Conservation (phyloP, 805 yeast genomes). For the Pichia exigua region DNA sequence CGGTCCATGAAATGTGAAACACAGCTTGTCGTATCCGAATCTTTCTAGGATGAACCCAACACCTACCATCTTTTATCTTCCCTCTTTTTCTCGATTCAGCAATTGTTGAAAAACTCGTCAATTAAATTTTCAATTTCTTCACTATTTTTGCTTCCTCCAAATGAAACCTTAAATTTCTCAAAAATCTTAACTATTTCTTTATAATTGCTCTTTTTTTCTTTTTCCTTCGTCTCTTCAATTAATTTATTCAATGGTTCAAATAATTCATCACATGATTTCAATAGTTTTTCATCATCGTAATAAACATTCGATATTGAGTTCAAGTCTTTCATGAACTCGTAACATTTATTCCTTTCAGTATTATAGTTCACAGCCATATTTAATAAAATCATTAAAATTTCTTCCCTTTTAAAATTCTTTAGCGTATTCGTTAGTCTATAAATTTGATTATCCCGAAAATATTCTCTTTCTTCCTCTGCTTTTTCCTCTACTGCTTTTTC, state of each 20-base stretch:
- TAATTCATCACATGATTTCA: constrained; percentile 16
- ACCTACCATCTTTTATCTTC: neutral
- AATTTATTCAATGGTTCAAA: constrained; percentile 9
- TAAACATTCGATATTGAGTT: constrained; percentile 16
- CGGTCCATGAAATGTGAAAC: too few relatives aligned
- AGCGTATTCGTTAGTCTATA: constrained; percentile 5
- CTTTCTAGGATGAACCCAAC: too few relatives aligned
- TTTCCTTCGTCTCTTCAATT: constrained; percentile 6
- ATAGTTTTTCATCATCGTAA: constrained; percentile 6
- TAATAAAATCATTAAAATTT: constrained; percentile 14
- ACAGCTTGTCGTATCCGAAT: too few relatives aligned
- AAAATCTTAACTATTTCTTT: constrained; percentile 4
- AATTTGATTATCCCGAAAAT: neutral
- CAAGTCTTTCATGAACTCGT: constrained; percentile 18
- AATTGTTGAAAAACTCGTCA: neutral
- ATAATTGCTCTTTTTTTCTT: constrained; percentile 7
- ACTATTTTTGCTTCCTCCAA: neutral
- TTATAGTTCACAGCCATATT: constrained; percentile 16
- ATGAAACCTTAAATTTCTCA: neutral
- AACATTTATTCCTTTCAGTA: constrained; percentile 15
- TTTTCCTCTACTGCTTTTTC: neutral
- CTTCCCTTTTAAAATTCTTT: constrained; percentile 8
- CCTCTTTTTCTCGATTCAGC: neutral
- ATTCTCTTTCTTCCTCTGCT: neutral
- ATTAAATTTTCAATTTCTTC: neutral